Base-by-base conservation (phyloP, 164 flowering plant species). In the Vitis rotundifolia region DNA sequence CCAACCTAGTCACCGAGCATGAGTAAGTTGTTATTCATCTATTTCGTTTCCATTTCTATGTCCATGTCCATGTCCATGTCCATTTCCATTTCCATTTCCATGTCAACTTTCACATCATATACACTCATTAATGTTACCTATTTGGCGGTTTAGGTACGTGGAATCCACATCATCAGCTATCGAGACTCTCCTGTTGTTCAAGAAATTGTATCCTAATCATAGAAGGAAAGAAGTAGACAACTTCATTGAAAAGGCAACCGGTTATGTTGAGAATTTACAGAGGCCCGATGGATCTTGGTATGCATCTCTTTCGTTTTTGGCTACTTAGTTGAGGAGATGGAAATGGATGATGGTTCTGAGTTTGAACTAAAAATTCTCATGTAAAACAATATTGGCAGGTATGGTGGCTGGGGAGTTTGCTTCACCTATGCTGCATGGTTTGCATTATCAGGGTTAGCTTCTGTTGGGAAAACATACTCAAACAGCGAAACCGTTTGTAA, bases 371-470 rank as follows among this genome's bases (percentile, higher is more conserved):
- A 44, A 13, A 48, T 12, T n/a, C 29, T 52, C 52, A 68, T 8
- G 15, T 9, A 14, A 13, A 19, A 4, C 2, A 14, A 55, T 9
- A 28, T 3, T 31, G 6, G n/a, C 63, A 83, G 85, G 88, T 83
- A 84, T 69, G 86, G 89, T 8, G 77, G 68, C 31, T 86, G 87
- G 89, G 89, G 87, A 26, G 73, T 86, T 49, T 86, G 89, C 73
- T 84, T 80, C 79, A 66, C 70, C 0, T 86, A 86, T 57, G 89
- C 79, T 11, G 61, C 89, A 29, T 79, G 82, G 75, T 84, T 82
- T 64, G 86, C 76, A 2, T 76, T 86, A 8, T 71, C 73, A 63
- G 86, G 85, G 2, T 73, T 86, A 18, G 77, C 71, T 29, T 73
- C 81, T 0, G 84, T 74, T 11, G 87, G 86, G 9, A 84, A 75